Conservation (phyloP, 1,284 basidiomycete genomes). For the Phlebopus sp. region DNA sequence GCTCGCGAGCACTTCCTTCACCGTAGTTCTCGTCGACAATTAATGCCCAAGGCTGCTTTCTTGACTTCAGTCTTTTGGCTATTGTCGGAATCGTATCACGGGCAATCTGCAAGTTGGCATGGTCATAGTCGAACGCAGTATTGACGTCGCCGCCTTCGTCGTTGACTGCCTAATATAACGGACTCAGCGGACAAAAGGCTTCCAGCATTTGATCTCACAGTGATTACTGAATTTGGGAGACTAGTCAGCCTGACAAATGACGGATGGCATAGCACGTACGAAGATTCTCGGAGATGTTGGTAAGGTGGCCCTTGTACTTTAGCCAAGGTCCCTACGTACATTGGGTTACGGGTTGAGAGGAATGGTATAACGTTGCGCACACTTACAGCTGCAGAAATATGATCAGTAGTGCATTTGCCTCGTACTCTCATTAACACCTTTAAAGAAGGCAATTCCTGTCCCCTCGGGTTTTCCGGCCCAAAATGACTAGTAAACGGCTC, state of each 20-base stretch:
- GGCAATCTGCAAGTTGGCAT: slow-evolving; percentile 42
- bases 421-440: slow-evolving; percentile 88
- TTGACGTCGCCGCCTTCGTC: slow-evolving; percentile 93
- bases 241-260: slow-evolving; percentile 39
- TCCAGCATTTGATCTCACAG: slow-evolving; percentile 25
- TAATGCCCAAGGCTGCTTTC: slow-evolving; percentile 88
- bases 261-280: slow-evolving; percentile 46
- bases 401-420: slow-evolving; percentile 99
- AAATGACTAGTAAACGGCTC: slow-evolving; percentile 88
- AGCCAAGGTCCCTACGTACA: slow-evolving; percentile 83
- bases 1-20: slow-evolving; percentile 97
- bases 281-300: slow-evolving; percentile 96
- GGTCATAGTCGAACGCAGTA: slow-evolving; percentile 76
- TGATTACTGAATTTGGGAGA: slow-evolving; percentile 50
- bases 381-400: slow-evolving; percentile 88
- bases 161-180: slow-evolving; percentile 66
- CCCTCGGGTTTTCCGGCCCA: slow-evolving; percentile 46
- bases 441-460: slow-evolving; percentile 77
- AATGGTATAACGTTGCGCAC: background rate
- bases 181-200: background rate
- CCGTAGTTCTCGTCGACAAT: slow-evolving; percentile 97
- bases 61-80: slow-evolving; percentile 83
- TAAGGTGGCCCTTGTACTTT: slow-evolving; percentile 96
- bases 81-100: slow-evolving; percentile 85
- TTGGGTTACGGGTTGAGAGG: slow-evolving; percentile 4